Conservation (phyloP, 1,284 basidiomycete genomes). For the Cryptococcus floricola region DNA sequence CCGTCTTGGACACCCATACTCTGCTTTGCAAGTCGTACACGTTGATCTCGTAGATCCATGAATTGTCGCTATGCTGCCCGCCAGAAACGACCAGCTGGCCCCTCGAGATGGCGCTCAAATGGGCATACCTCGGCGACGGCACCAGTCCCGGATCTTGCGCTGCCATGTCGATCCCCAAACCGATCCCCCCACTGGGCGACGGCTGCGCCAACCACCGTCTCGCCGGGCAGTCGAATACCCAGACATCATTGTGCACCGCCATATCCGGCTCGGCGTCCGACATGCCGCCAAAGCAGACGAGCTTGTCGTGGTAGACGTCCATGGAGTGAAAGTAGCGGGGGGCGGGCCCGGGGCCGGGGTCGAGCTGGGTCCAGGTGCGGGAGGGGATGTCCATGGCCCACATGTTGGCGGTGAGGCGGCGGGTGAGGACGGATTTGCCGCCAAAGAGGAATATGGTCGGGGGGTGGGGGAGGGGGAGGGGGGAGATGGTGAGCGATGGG, state of each 20-base stretch:
- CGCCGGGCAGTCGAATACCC: constrained; percentile 71
- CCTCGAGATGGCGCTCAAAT: constrained; percentile 76
- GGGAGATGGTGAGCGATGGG: constrained; percentile 43
- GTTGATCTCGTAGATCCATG: constrained; percentile 81
- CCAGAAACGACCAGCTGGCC: constrained; percentile 87
- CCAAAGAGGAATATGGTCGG: constrained; percentile 57
- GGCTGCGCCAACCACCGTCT: constrained; percentile 62
- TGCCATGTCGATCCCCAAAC: not conserved
- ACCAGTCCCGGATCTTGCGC: constrained; percentile 48
- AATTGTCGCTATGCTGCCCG: constrained; percentile 69
- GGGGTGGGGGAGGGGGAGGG: constrained; percentile 29
- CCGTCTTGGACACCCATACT: constrained; percentile 67
- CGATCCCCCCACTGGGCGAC: constrained; percentile 6
- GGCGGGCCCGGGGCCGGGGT: constrained; percentile 56
- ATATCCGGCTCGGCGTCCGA: constrained; percentile 55
- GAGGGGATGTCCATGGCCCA: constrained; percentile 78
- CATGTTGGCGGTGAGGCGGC: constrained; percentile 81
- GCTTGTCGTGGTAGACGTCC: constrained; percentile 79
- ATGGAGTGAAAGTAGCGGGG: constrained; percentile 88
- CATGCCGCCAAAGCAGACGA: constrained; percentile 92
- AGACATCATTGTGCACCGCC: constrained; percentile 75
- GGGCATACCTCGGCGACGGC: constrained; percentile 82
- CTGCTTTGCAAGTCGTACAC: constrained; percentile 71
- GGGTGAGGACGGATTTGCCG: constrained; percentile 76
- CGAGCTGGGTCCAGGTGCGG: constrained; percentile 69